Evolutionary conservation across 2,329 filamentous ascomycete genomes (phyloP), one percentile per base, ranked within the genome.

Genomic region (Sphaerostilbella broomeana): DNA sequence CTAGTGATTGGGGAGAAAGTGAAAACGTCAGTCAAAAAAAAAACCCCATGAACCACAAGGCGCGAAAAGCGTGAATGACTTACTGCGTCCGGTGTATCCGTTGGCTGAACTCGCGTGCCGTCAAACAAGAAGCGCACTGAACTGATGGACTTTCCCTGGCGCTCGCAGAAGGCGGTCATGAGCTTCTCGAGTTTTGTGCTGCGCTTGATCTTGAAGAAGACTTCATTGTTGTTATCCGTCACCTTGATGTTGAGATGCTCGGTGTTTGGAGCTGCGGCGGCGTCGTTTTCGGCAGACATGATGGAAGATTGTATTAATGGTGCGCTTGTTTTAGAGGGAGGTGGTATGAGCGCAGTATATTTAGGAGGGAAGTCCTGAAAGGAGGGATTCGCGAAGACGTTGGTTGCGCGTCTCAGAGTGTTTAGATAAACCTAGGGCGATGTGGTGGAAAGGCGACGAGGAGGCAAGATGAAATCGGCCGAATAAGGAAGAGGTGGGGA

Each of bases 131-230:
- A 98, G 20, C 92, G 83, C 32, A 97, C 90, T 5, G 86, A 90
- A 22, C 72, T 77, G 6, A 81, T 69, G 22, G 82, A 79, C 72
- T 97, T 97, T 54, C 92, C 92, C 62, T 95, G 89, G 17, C 92
- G 79, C 51, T 97, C 90, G 64, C 92, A 98, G 64, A 97, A 98
- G 15, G 92, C 92, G 46, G 87, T 84, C 92, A 98, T 98, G 40
- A 98, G 73, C 72, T 98, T 98, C 69, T 95, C 92, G 2, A 98
- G 77, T 62, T 88, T 86, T 1, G 92, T 98, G 16, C 84, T 88
- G 25, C 89, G 79, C 81, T 98, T 98, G 70, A 98, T 98, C 74
- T 98, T 98, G 74, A 98, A 98, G 65, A 97, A 98, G 55, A 98
- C 90, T 62, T 98, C 92, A 62, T 98, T 98, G 70, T 95, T 95